Evolutionary conservation across 768 basidiomycete genomes (phyloP), one percentile per base, ranked within the genome.

Genomic region (Dentipellis sp.): DNA sequence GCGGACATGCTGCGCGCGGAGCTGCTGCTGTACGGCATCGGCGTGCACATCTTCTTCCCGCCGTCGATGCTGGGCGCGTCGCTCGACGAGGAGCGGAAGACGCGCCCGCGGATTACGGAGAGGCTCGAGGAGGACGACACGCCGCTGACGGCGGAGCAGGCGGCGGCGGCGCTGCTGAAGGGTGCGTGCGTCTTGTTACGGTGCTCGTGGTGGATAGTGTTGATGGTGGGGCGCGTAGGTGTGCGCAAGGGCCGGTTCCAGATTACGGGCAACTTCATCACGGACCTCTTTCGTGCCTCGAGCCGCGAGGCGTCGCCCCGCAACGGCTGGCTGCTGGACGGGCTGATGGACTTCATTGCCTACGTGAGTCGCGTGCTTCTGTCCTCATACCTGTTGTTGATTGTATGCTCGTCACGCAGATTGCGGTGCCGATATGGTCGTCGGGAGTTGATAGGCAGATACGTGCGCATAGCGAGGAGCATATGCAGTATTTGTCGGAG

Each of bases 1-100:
- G 88, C 88, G 10, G 93, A 97, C 56, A 77, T 85, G 0, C 75
- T 97, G 10, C 83, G 85, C 6, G 85, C 81, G 16, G 93, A 94
- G 64, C 72, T 91, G 51, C 72, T 82, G 58, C 72, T 93, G 4
- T 91, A 94, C 66, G 79, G 77, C 52, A 87, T 91, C 65, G 72
- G 76, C 52, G 78, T 91, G 6, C 90, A 93, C 62, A 81, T 89
- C 49, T 91, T 83, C 71, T 85, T 90, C 70, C 91, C 93, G 0
- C 77, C 78, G 2, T 88, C 89, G 1, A 94, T 97, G 74, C 78
- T 74, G 59, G 82, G 82, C 0, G 84, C 88, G 0, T 89, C 91
- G 0, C 86, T 74, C 58, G 82, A 85, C 10, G 76, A 80, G 56
- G 92, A 94, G 67, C 82, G 87, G 65, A 77, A 76, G 63, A 77